Percentiles rank a stretch among this genome's conserved stretches.
Evolutionary conservation across 495 filamentous ascomycete species (phyloP).

Genomic region (Daldinia grandis): DNA sequence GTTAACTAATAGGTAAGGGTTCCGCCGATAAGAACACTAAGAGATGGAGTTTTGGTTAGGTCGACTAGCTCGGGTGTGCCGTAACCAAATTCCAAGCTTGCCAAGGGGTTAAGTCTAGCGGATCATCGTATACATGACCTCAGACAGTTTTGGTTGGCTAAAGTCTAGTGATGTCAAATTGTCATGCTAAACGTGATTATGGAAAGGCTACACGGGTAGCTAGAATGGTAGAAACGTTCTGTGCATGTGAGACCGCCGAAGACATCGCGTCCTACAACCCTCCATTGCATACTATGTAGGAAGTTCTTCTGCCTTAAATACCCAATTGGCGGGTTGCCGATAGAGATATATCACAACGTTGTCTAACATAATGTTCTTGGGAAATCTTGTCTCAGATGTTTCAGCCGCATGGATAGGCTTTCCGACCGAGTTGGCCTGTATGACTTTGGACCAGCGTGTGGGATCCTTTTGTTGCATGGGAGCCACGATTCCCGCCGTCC

Average conservation of each 20-base stretch:
- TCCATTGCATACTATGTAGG: not conserved
- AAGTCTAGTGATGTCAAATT: not conserved
- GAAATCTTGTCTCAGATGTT: not conserved
- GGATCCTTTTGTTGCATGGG: not conserved
- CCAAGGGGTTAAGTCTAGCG: not conserved
- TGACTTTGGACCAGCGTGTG: not conserved
- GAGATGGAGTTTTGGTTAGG: not conserved
- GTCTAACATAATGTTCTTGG: not conserved
- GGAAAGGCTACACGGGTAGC: conserved; percentile 1
- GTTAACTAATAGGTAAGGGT: conserved; percentile 27
- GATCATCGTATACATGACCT: not conserved
- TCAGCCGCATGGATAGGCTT: conserved; percentile 17
- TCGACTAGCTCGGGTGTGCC: not conserved
- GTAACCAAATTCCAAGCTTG: not conserved
- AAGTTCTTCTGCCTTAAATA: not conserved
- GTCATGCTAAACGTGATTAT: not conserved
- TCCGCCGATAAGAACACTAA: conserved; percentile 14
- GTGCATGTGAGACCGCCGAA: conserved; percentile 5
- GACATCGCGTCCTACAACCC: not conserved
- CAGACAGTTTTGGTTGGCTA: not conserved
- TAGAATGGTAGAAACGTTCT: not conserved
- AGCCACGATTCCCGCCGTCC: not conserved
- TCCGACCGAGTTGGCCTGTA: conserved; percentile 9
- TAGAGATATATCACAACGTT: not conserved
- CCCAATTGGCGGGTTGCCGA: not conserved